Evolutionary conservation across 2,329 filamentous ascomycete genomes (phyloP).

Genomic region (Colletotrichum phormii): DNA sequence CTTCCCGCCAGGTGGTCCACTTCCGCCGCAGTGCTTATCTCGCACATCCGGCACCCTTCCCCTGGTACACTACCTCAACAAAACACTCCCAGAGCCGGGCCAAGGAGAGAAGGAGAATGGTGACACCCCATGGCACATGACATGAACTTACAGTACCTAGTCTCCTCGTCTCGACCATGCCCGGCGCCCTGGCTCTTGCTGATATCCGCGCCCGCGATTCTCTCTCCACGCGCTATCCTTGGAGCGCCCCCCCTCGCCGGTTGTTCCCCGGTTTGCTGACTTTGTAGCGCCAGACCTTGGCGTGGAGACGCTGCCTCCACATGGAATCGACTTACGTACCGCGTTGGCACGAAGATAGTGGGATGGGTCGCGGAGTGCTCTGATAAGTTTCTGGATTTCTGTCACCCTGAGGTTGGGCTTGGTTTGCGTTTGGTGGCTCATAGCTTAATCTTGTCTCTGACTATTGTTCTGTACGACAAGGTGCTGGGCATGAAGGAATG

Average conservation of each 20-base stretch:
- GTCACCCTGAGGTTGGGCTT: background rate
- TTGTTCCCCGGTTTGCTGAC: conserved; percentile 32
- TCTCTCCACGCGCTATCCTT: conserved; percentile 29
- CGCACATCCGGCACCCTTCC: conserved; percentile 11
- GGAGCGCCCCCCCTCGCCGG: conserved; percentile 22
- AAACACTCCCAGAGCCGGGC: conserved; percentile 6
- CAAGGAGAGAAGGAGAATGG: conserved; percentile 27
- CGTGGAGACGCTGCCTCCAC: conserved; percentile 28
- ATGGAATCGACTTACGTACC: conserved; percentile 5
- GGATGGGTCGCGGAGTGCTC: conserved; percentile 2
- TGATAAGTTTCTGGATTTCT: conserved; percentile 4
- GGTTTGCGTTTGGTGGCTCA: background rate
- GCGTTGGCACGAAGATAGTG: background rate
- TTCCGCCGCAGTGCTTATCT: conserved; percentile 28
- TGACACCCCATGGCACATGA: conserved; percentile 33
- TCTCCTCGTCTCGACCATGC: conserved; percentile 15
- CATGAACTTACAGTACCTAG: conserved; percentile 28
- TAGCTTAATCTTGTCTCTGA: conserved; percentile 7
- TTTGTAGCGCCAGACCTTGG: conserved; percentile 25
- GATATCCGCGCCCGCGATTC: conserved; percentile 20
- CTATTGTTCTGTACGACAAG: background rate
- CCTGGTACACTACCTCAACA: conserved; percentile 25
- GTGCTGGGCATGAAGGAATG: background rate
- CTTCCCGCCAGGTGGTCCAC: conserved; percentile 21
- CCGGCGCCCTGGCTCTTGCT: background rate